Base-by-base conservation (phyloP, 148 eudicot species). In the Rhododendron kiyosumense region DNA sequence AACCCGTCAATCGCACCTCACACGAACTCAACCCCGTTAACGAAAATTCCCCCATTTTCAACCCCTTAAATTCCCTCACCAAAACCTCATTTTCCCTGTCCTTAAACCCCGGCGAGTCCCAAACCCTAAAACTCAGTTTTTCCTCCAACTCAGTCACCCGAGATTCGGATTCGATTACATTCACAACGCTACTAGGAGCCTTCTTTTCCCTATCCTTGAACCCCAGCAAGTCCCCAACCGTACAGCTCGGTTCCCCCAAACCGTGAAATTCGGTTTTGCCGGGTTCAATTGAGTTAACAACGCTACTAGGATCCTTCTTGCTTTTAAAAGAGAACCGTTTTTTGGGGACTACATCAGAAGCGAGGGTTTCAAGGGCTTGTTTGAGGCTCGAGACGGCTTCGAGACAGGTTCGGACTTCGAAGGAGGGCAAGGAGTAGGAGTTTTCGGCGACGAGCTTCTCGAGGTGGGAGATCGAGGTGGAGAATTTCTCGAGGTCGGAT, bases 271-370 rank as follows among this genome's bases (percentile, higher is more conserved):
- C 61, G 61, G 61, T 54, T 17, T 17, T 54, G 1, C 57, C 85
- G 12, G 57, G 57, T 24, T 84, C 63, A 43, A 2, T 86, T 82
- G 52, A 84, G 54, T 73, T 41, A 41, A 41, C 59, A 10, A 8
- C 46, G 15, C 18, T 20, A 14, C 49, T 46, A 1, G 71, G 14
- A 81, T 48, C 26, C 87, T 86, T 88, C 88, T 93, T 94, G 74
- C 65, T 90, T 87, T 88, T 96, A 84, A 96, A 96, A 0, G 99
- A 88, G 90, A 96, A 96, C 48, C 89, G 92, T 88, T 96, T 96
- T 61, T 88, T 91, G 34, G 98, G 98, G 80, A 88, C 86, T 34
- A 96, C 83, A 63, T 87, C 87, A 13, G 88, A 75, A 10, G 92
- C 83, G 45, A 91, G 88, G n/a, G 85, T 74, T 1, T 92, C 96